These are phyloP conservation scores for Lyophyllum atratum DNA, from an alignment of 768 basidiomycete genomes.

Conservation along the genomic window DNA sequence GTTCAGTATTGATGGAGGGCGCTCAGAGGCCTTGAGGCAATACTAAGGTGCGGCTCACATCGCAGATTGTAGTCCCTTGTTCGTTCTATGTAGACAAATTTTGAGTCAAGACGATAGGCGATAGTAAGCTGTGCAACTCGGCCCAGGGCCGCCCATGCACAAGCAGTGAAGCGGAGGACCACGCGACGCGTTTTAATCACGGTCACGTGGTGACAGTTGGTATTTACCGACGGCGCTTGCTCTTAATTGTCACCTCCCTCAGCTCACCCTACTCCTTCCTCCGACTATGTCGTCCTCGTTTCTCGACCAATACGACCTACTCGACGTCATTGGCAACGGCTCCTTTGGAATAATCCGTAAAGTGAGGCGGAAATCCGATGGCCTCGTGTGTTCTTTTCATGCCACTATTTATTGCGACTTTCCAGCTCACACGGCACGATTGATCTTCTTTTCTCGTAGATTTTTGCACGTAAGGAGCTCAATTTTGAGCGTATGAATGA, in stretches of 20 bases:
- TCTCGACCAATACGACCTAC: constrained; percentile 80
- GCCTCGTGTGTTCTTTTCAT: constrained; percentile 55
- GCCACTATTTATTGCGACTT: not conserved
- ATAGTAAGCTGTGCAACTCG: not conserved
- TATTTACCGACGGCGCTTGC: not conserved
- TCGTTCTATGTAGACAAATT: not conserved
- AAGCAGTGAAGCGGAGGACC: too few relatives aligned
- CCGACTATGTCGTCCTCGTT: constrained; percentile 33
- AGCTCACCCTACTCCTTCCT: not conserved
- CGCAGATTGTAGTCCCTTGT: not conserved
- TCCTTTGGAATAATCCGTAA: constrained; percentile 98
- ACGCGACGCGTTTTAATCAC: constrained; percentile 10
- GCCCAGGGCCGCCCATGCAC: too few relatives aligned
- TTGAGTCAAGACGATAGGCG: not conserved
- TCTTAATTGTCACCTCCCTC: not conserved
- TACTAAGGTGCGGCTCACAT: not conserved
- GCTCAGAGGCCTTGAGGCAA: not conserved
- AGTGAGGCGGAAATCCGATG: constrained; percentile 83
- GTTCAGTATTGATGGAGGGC: not conserved
- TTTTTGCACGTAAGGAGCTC: constrained; percentile 92
- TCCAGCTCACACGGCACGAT: not conserved
- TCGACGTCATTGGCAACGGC: constrained; percentile 95
- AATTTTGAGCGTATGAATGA: constrained; percentile 98
- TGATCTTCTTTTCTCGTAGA: constrained; percentile 36
- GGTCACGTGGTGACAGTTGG: constrained; percentile 14